Evolutionary conservation across 441 rosid species (phyloP).

Genomic region (Erodium chrysanthum): DNA sequence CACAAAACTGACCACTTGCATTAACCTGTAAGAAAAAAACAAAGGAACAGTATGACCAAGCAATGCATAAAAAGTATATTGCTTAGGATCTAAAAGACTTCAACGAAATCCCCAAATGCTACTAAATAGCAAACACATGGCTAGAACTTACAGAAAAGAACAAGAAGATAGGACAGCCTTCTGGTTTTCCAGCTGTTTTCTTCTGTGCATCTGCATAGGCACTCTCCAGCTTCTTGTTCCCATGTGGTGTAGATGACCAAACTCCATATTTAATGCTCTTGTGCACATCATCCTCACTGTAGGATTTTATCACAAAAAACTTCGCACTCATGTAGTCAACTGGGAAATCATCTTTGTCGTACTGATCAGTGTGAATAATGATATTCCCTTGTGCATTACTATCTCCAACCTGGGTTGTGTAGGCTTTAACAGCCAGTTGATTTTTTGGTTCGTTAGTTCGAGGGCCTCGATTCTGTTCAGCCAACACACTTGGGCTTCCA

Average conservation of each 20-base stretch:
- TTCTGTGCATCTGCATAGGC: slow-evolving; percentile 54
- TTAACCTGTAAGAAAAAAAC: slow-evolving; percentile 38
- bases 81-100: background rate
- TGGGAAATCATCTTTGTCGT: slow-evolving; percentile 59
- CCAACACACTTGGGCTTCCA: slow-evolving; percentile 46
- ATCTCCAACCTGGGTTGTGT: slow-evolving; percentile 26
- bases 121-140: background rate
- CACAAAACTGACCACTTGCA: slow-evolving; percentile 90
- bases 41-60: background rate
- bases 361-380: slow-evolving; percentile 47
- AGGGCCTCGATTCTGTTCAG: slow-evolving; percentile 83
- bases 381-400: slow-evolving; percentile 31
- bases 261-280: slow-evolving; percentile 79
- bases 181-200: slow-evolving; percentile 62
- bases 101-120: background rate
- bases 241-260: slow-evolving; percentile 93
- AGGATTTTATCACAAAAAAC: slow-evolving; percentile 77
- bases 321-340: slow-evolving; percentile 53
- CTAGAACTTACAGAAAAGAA: slow-evolving; percentile 60
- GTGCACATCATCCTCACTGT: slow-evolving; percentile 91
- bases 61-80: background rate
- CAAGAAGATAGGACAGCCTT: slow-evolving; percentile 62
- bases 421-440: slow-evolving; percentile 32
- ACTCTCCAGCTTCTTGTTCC: slow-evolving; percentile 60
- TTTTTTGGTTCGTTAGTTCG: slow-evolving; percentile 61